Base-by-base conservation (phyloP, 805 yeast species). In the Candida ponderosae region DNA sequence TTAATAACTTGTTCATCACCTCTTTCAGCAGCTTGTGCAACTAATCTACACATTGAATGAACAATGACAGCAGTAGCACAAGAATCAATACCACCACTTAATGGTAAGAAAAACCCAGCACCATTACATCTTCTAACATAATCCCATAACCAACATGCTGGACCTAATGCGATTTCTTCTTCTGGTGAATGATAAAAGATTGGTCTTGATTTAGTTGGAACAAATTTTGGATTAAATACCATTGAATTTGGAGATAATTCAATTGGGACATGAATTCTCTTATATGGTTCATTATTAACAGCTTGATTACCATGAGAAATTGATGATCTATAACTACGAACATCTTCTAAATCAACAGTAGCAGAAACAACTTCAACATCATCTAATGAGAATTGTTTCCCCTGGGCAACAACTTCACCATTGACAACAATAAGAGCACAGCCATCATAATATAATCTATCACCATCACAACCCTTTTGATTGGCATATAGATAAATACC, bases 61-160 rank as follows among this genome's bases (percentile, higher is more conserved):
- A 93, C 95, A 50, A 93, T 88, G 15, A 84, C 84, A 0, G 97
- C 93, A 1, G 98, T 93, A 2, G 98, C 96, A 66, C 98, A 94
- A 27, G 95, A 84, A 56, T 93, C 99, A 45, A 93, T 90, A 35
- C 99, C 99, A 16, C 99, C 99, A 57, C 95, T 82, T 35, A 93
- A 66, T 0, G 99, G 97, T 33, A 93, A 66, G 60, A 93, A 94
- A 57, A 71, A 93, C 0, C 99, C 99, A 0, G 88, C 86, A 36
- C 93, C 84, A 46, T 76, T 76, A 48, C 95, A 86, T 45, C 99
- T 74, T 57, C 99, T 75, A 40, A 93, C 69, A 54, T 93, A 93
- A 59, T 93, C 99, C 99, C 99, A 93, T 45, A 93, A 61, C 99
- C 99, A 93, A 59, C 98, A 93, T 0, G 99, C 98, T 1, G 99